Conservation (phyloP, 352 stramenopile genomes). For the Blastocystis sp. region DNA sequence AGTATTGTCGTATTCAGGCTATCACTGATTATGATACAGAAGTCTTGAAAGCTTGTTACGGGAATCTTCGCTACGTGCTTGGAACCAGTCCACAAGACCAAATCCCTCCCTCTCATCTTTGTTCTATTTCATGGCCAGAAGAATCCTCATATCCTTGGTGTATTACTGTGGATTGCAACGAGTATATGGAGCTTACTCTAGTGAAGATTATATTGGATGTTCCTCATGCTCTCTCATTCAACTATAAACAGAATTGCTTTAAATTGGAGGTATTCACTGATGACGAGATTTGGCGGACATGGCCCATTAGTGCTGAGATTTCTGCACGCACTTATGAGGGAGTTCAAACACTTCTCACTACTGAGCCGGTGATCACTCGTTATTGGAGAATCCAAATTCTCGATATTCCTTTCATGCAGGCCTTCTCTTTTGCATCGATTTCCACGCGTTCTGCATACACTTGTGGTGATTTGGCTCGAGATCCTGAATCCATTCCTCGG, state of each 20-base stretch:
- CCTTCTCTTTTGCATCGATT: neutral
- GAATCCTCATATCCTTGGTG: slow-evolving; percentile 19
- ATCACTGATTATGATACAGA: slow-evolving; percentile 7
- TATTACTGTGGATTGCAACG: slow-evolving; percentile 22
- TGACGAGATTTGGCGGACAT: neutral
- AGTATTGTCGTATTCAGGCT: neutral
- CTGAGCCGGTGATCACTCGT: neutral
- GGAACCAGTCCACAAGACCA: neutral
- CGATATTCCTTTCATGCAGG: slow-evolving; percentile 10
- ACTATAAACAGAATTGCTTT: neutral
- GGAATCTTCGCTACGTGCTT: neutral
- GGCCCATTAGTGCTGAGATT: neutral
- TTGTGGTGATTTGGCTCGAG: neutral
- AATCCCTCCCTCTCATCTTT: neutral
- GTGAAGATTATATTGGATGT: slow-evolving; percentile 30
- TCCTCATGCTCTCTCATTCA: neutral
- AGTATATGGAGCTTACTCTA: neutral
- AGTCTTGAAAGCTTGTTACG: neutral
- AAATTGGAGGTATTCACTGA: neutral
- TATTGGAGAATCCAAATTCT: slow-evolving; percentile 11
- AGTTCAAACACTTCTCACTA: neutral
- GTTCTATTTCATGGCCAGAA: slow-evolving; percentile 4
- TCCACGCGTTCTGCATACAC: neutral
- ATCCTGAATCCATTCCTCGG: neutral
- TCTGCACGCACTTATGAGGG: neutral